phyloP scores from a whole-genome alignment of 305 asterid genomes.

The Fraxinus floribunda region DNA sequence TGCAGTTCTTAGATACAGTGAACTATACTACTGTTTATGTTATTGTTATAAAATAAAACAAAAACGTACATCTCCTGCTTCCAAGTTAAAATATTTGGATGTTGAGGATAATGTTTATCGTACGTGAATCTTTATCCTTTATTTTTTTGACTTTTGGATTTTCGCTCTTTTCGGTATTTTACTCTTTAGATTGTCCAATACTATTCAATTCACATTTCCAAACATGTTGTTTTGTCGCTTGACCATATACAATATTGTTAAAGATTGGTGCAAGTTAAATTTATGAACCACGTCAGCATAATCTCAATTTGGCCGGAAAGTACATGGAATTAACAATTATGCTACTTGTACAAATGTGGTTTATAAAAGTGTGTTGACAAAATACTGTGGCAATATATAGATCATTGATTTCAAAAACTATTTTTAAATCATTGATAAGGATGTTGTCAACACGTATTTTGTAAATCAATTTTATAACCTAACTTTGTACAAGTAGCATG shows the following conservation, averaged over 20 bases:
- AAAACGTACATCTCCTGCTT: not conserved
- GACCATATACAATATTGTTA: not conserved
- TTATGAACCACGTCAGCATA: not conserved
- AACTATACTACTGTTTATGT: not conserved
- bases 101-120: not conserved
- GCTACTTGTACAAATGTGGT: too few relatives aligned
- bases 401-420: too few relatives aligned
- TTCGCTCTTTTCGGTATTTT: not conserved
- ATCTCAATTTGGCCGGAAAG: too few relatives aligned
- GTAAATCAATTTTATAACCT: too few relatives aligned
- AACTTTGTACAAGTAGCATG: too few relatives aligned
- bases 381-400: too few relatives aligned
- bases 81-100: not conserved
- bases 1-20: not conserved
- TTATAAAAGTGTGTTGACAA: too few relatives aligned
- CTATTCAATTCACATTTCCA: not conserved
- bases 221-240: not conserved
- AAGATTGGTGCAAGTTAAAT: not conserved
- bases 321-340: too few relatives aligned
- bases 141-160: not conserved
- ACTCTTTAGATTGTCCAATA: not conserved
- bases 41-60: not conserved
- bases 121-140: not conserved
- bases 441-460: too few relatives aligned
- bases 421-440: too few relatives aligned